Conservation (phyloP, 2,329 filamentous ascomycete genomes). For the Penicillium psychrosexuale region DNA sequence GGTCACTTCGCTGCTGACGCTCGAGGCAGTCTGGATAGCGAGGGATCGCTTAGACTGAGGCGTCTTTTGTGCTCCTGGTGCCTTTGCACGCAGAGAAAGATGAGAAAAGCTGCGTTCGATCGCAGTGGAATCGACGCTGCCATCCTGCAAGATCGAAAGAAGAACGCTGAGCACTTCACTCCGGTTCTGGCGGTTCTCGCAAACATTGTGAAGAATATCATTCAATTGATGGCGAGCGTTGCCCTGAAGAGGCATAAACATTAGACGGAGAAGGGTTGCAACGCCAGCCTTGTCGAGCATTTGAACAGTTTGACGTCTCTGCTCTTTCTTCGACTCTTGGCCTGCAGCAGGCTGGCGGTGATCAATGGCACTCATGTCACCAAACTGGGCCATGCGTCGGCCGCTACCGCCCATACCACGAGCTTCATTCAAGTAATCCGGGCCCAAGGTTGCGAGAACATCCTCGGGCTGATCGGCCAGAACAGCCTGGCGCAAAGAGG, state of each 20-base stretch:
- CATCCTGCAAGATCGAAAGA: constrained; percentile 90
- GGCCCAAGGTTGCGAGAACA: constrained; percentile 76
- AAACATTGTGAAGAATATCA: constrained; percentile 84
- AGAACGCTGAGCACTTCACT: constrained; percentile 91
- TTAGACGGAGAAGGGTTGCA: constrained; percentile 91
- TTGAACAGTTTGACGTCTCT: constrained; percentile 80
- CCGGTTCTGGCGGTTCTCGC: constrained; percentile 93
- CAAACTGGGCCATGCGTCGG: constrained; percentile 55
- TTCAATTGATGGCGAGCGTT: constrained; percentile 81
- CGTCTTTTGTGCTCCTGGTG: constrained; percentile 72
- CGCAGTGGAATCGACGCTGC: constrained; percentile 85
- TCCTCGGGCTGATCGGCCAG: constrained; percentile 90
- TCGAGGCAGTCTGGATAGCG: constrained; percentile 55
- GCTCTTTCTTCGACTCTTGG: constrained; percentile 59
- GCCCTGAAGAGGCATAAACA: constrained; percentile 93
- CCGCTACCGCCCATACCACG: constrained; percentile 64
- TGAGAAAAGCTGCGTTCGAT: constrained; percentile 95
- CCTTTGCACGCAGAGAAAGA: constrained; percentile 85
- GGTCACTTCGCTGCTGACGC: constrained; percentile 78
- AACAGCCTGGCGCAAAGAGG: constrained; percentile 77
- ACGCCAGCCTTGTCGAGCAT: constrained; percentile 96
- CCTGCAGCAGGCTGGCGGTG: constrained; percentile 40
- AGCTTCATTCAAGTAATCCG: constrained; percentile 81
- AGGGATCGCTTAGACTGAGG: constrained; percentile 73
- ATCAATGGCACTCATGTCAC: constrained; percentile 41